These are phyloP conservation scores for Boletus huronensis DNA, from an alignment of 768 basidiomycete species.

Conservation along the genomic window DNA sequence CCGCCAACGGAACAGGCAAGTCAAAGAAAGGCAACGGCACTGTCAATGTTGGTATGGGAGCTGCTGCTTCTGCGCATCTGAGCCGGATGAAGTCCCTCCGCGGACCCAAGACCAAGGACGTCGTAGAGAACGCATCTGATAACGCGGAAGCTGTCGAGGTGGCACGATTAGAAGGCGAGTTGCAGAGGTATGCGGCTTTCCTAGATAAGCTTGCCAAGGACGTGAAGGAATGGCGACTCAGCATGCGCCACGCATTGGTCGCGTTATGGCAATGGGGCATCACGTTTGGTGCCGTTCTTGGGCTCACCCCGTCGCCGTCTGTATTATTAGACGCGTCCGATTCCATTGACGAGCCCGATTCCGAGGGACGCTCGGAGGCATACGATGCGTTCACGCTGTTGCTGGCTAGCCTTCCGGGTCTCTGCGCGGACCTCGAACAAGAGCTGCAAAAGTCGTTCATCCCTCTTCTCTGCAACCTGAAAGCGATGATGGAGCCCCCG, in stretches of 20 bases:
- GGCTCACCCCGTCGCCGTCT: conserved; percentile 43
- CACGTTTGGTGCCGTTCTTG: conserved; percentile 65
- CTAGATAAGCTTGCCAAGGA: conserved; percentile 59
- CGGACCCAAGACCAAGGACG: conserved; percentile 32
- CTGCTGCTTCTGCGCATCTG: conserved; percentile 55
- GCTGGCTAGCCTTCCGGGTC: conserved; percentile 52
- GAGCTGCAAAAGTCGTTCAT: conserved; percentile 53
- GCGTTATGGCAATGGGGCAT: conserved; percentile 59
- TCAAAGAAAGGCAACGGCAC: conserved; percentile 37
- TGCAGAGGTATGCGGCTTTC: conserved; percentile 56
- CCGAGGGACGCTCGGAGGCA: conserved; percentile 47
- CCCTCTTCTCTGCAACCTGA: conserved; percentile 53
- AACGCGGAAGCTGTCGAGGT: conserved; percentile 49
- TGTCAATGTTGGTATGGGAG: conserved; percentile 41
- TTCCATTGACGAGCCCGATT: conserved; percentile 14
- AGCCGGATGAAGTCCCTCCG: conserved; percentile 57
- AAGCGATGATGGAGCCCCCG: conserved; percentile 59
- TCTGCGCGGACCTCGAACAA: conserved; percentile 50
- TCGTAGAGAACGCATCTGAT: conserved; percentile 27
- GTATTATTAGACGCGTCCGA: conserved; percentile 9
- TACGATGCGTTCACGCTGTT: conserved; percentile 67
- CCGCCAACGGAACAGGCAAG: conserved; percentile 39
- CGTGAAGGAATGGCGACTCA: conserved; percentile 60
- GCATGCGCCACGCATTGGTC: conserved; percentile 46
- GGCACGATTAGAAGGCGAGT: conserved; percentile 50